These are phyloP conservation scores for Acer saccharum DNA, from an alignment of 345 rosid genomes.

Conservation along the genomic window DNA sequence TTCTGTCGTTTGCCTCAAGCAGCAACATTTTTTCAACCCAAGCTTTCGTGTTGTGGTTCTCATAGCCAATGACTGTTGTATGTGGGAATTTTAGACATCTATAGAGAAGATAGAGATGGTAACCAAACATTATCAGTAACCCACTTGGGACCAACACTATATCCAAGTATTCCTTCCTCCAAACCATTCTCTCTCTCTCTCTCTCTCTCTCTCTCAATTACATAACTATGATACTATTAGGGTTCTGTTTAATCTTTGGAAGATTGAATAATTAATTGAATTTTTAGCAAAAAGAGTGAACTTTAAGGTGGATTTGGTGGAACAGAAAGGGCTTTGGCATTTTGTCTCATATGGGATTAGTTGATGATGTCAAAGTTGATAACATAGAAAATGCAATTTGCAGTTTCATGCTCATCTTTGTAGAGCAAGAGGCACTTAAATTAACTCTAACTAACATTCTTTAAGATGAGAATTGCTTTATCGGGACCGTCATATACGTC, in stretches of 20 bases:
- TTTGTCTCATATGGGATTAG: conserved; percentile 10
- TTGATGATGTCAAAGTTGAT: conserved; percentile 9
- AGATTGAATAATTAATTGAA: neutral
- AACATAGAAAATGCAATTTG: neutral
- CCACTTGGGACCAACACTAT: conserved; percentile 30
- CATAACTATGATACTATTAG: neutral
- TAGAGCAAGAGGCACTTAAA: neutral
- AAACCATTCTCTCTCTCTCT: conserved; percentile 19
- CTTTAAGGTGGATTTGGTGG: neutral
- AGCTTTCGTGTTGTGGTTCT: conserved; percentile 34
- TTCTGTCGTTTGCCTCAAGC: conserved; percentile 32
- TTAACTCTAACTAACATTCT: too few species aligned
- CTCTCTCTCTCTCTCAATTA: neutral
- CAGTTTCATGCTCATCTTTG: neutral
- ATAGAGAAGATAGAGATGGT: conserved; percentile 25
- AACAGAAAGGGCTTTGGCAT: neutral
- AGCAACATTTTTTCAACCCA: conserved; percentile 47
- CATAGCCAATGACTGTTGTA: conserved; percentile 41
- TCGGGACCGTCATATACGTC: too few species aligned
- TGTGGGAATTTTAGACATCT: conserved; percentile 25
- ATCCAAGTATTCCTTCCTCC: conserved; percentile 26
- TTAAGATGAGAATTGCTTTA: too few species aligned
- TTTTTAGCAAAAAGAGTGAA: neutral
- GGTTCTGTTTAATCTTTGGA: neutral
- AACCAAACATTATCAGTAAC: conserved; percentile 27